Percentiles rank a stretch among this genome's conserved stretches.
phyloP scores from a whole-genome alignment of 805 yeast genomes.

The Wickerhamomyces queroliae region DNA sequence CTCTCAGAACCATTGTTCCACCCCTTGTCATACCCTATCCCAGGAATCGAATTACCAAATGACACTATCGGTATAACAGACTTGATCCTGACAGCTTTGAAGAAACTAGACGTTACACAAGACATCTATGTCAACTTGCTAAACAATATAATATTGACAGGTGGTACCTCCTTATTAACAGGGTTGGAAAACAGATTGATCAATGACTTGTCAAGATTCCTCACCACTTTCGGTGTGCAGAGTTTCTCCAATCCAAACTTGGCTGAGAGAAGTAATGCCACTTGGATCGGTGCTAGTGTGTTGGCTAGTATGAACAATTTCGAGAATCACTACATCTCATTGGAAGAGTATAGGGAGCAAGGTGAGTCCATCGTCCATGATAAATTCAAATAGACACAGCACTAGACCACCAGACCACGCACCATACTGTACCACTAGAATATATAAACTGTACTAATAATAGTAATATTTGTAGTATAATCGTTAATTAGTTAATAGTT shows the following conservation, averaged over 20 bases:
- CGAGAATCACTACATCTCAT: constrained; percentile 74
- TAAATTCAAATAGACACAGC: constrained; percentile 30
- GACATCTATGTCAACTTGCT: constrained; percentile 33
- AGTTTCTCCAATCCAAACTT: constrained; percentile 61
- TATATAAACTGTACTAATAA: not conserved
- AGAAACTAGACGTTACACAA: constrained; percentile 36
- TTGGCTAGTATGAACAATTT: constrained; percentile 73
- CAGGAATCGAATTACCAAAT: constrained; percentile 19
- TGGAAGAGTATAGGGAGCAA: constrained; percentile 64
- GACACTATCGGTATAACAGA: constrained; percentile 27
- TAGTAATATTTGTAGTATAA: too few relatives aligned
- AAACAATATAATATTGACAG: constrained; percentile 72
- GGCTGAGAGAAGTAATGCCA: constrained; percentile 58
- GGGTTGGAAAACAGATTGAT: constrained; percentile 64
- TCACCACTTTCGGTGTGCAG: constrained; percentile 56
- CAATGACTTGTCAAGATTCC: constrained; percentile 51
- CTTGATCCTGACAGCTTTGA: constrained; percentile 33
- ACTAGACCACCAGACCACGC: not conserved
- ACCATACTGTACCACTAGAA: too few relatives aligned
- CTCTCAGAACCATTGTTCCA: constrained; percentile 67
- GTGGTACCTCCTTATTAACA: constrained; percentile 66
- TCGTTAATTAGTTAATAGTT: too few relatives aligned
- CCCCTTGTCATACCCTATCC: constrained; percentile 48
- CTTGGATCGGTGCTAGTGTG: constrained; percentile 82
- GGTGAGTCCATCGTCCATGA: constrained; percentile 47